Conservation (phyloP, 2,329 filamentous ascomycete genomes). For the Fusarium kyushuense region DNA sequence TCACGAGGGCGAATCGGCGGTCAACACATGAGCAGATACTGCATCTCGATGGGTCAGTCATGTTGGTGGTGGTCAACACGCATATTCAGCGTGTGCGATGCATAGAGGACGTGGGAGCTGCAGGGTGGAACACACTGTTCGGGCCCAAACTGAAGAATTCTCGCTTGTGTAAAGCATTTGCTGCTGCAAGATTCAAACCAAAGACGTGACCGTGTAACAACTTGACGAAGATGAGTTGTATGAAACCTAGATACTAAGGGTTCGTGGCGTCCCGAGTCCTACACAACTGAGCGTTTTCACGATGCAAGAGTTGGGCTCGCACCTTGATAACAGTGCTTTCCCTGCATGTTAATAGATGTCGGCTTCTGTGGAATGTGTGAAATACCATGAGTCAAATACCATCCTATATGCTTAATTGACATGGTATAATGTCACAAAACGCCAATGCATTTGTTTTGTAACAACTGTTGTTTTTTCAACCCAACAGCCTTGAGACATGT, state of each 20-base stretch:
- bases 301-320: constrained; percentile 5
- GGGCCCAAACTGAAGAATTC: constrained; percentile 10
- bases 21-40: constrained; percentile 42
- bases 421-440: constrained; percentile 4
- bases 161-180: constrained; percentile 22
- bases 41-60: constrained; percentile 40
- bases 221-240: constrained; percentile 7
- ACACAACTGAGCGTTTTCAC: constrained; percentile 1
- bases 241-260: constrained; percentile 10
- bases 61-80: constrained; percentile 28
- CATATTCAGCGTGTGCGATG: constrained; percentile 34
- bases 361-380: constrained; percentile 1
- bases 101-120: constrained; percentile 23
- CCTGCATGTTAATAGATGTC: constrained; percentile 9
- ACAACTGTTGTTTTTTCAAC: not conserved
- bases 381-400: constrained; percentile 3
- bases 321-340: constrained; percentile 10
- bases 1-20: constrained; percentile 37
- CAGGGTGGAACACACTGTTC: constrained; percentile 23
- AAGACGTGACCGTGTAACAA: constrained; percentile 8
- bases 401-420: not conserved
- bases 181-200: constrained; percentile 9
- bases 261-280: constrained; percentile 17
- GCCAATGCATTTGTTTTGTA: constrained; percentile 5
- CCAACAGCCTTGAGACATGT: constrained; percentile 1